Evolutionary conservation across 805 yeast genomes (phyloP).

Genomic region (Teunomyces aglyptinius): DNA sequence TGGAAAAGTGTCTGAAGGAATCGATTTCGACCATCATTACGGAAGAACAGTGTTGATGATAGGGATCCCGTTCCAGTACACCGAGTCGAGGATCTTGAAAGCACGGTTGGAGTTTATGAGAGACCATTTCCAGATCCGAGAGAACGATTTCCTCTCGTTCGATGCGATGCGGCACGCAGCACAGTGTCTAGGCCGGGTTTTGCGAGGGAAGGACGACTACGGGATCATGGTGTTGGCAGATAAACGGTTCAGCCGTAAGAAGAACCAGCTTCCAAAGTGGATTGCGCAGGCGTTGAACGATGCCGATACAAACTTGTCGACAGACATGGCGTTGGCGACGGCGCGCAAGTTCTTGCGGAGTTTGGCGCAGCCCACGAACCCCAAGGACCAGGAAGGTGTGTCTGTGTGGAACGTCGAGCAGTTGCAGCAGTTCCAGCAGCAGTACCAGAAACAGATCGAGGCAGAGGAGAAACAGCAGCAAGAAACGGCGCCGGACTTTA

Average conservation of each 20-base stretch:
- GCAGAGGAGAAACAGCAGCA: slow-evolving; percentile 15
- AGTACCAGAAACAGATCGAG: slow-evolving; percentile 37
- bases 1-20: slow-evolving; percentile 98
- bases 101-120: slow-evolving; percentile 92
- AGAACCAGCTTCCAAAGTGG: slow-evolving; percentile 93
- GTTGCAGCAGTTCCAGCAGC: slow-evolving; percentile 58
- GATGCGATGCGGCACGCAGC: slow-evolving; percentile 99
- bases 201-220: slow-evolving; percentile 97
- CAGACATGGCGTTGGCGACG: slow-evolving; percentile 95
- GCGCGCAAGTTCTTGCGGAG: slow-evolving; percentile 90
- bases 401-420: slow-evolving; percentile 88
- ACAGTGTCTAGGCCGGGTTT: slow-evolving; percentile 94
- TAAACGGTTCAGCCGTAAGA: slow-evolving; percentile 82
- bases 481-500: slow-evolving; percentile 34
- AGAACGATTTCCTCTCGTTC: slow-evolving; percentile 91
- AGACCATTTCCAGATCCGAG: slow-evolving; percentile 89
- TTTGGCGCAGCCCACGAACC: slow-evolving; percentile 90
- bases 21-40: slow-evolving; percentile 97
- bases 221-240: slow-evolving; percentile 99
- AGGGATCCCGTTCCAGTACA: slow-evolving; percentile 98
- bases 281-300: slow-evolving; percentile 89
- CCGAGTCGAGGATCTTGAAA: slow-evolving; percentile 92
- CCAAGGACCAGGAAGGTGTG: slow-evolving; percentile 88
- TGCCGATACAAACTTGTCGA: slow-evolving; percentile 87
- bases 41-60: slow-evolving; percentile 98